Conservation (phyloP, 208 protist genomes). For the Leishmania turanica region DNA sequence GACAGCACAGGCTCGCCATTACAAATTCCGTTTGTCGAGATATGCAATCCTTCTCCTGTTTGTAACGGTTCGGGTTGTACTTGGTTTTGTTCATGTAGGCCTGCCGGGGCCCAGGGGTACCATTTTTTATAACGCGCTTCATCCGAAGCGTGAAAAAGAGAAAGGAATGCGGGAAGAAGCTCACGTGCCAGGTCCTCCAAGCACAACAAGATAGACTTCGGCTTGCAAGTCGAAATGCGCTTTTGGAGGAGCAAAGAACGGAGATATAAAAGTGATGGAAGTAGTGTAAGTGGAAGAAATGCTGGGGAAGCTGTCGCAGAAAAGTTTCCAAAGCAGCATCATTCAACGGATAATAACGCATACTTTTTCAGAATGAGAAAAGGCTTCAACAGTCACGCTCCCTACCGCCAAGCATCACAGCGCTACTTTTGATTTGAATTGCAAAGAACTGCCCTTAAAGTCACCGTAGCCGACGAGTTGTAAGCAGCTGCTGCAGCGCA, state of each 20-base stretch:
- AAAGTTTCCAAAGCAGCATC: neutral
- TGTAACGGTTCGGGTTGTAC: slow-evolving; percentile 83
- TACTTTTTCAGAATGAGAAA: neutral
- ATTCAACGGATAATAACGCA: neutral
- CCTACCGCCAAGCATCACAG: neutral
- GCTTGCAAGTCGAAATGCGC: neutral
- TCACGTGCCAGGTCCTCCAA: neutral
- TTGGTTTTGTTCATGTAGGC: slow-evolving; percentile 74
- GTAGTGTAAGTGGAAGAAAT: neutral
- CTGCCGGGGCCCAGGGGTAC: slow-evolving; percentile 48
- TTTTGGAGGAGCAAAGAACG: neutral
- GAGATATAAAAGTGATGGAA: neutral
- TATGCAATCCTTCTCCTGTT: slow-evolving; percentile 71
- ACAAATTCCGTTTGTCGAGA: slow-evolving; percentile 28
- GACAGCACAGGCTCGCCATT: slow-evolving; percentile 84
- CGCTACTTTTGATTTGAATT: neutral
- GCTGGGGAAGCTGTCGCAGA: neutral
- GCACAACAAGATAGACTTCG: neutral
- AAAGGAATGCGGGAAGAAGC: neutral
- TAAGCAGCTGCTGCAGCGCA: neutral
- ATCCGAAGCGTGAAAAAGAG: slow-evolving; percentile 10
- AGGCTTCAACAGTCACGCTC: neutral
- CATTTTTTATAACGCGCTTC: slow-evolving; percentile 52
- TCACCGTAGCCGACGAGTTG: neutral
- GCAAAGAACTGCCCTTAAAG: neutral